Evolutionary conservation across 352 stramenopile species (phyloP), one percentile per base, ranked within the genome.

Genomic region (Phytophthora citrophthora): DNA sequence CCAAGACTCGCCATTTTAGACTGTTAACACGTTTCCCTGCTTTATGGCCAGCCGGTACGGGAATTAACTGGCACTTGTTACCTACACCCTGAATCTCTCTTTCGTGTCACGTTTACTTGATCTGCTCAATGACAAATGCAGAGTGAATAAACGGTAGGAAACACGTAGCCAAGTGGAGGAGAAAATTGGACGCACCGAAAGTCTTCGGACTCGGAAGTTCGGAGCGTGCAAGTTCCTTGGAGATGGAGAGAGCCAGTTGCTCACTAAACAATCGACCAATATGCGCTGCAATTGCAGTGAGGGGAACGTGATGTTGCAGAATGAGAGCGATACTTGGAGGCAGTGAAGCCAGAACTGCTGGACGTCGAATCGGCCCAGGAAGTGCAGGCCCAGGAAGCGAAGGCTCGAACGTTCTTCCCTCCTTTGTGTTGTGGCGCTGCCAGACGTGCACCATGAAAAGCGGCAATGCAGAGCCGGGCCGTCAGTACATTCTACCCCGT

Each of bases 351-450:
- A 18, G 38, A 58, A 49, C 50, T 58, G n/a, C 50, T 48, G 50
- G 24, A 24, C 50, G 23, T 49, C 12, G 52, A 51, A 29, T 55
- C 32, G 32, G 49, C 49, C 15, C 13, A 6, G 36, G 31, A 29
- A 45, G 45, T 36, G 27, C 20, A 20, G 20, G 20, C 27, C 45
- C 58, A 43, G 39, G 46, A 23, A 53, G 15, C 53, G 39, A 20
- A n/a, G 8, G 20, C 45, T 64, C 44, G 27, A 11, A 49, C 36
- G 51, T 63, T 58, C 38, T 57, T 63, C 45, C 24, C 36, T 56
- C 32, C 20, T 67, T 34, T 67, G 46, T 15, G 61, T 64, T 69
- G 27, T 69, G 61, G 12, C 13, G 45, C 16, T 18, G 51, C 59
- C 18, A 13, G 54, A 23, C 36, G 45, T 51, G 55, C 54, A 49